Evolutionary conservation across 2,329 filamentous ascomycete species (phyloP).

Genomic region (Metarhizium humberi): DNA sequence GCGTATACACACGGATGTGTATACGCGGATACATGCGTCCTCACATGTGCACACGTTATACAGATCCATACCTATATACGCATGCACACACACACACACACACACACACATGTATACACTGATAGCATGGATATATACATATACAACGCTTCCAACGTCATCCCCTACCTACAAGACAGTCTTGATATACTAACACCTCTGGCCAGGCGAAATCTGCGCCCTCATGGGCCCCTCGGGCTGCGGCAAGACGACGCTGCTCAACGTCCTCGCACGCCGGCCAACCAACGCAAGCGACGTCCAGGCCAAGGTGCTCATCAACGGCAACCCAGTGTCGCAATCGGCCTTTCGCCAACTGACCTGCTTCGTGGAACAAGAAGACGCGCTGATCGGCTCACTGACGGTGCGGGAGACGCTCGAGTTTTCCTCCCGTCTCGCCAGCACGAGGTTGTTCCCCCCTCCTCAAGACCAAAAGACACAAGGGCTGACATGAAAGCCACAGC

Average conservation of each 20-base stretch:
- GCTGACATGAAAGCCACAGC: constrained; percentile 10
- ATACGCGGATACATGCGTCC: background rate
- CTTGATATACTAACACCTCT: background rate
- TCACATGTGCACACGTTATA: too few relatives aligned
- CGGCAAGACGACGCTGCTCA: constrained; percentile 79
- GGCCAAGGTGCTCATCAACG: constrained; percentile 50
- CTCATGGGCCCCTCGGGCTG: constrained; percentile 69
- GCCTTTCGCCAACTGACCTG: constrained; percentile 57
- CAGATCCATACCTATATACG: too few relatives aligned
- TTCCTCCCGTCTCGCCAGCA: constrained; percentile 58
- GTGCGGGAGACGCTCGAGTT: constrained; percentile 73
- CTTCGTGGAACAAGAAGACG: constrained; percentile 85
- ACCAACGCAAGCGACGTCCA: constrained; percentile 31
- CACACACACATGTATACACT: background rate
- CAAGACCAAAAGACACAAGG: too few relatives aligned
- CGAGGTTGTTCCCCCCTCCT: constrained; percentile 30
- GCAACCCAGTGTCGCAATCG: constrained; percentile 37
- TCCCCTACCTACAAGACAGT: too few relatives aligned
- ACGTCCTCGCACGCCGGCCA: constrained; percentile 56
- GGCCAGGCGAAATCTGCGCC: constrained; percentile 58
- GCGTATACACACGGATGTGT: too few relatives aligned
- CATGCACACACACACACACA: background rate
- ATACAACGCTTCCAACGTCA: too few relatives aligned
- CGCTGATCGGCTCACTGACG: constrained; percentile 70
- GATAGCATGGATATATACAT: too few relatives aligned